Evolutionary conservation across 225 moss, liverwort and hornwort species (phyloP).

Genomic region (Pseudoscleropodium purum): DNA sequence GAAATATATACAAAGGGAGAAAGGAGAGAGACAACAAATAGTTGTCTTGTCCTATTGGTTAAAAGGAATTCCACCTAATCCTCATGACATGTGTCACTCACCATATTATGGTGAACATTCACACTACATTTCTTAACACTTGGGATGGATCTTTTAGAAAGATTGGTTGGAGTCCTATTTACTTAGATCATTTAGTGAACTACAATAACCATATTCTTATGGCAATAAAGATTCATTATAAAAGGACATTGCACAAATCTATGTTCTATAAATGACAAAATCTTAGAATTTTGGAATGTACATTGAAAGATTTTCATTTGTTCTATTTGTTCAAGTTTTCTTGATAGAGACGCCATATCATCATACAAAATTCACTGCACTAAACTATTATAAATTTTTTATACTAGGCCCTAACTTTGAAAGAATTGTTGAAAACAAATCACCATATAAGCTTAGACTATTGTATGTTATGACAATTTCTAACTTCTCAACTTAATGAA

Average conservation of each 20-base stretch:
- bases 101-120: too few relatives aligned
- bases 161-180: fast-evolving
- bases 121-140: too few relatives aligned
- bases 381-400: not conserved
- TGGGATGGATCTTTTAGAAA: not conserved
- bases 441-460: not conserved
- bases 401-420: not conserved
- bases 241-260: not conserved
- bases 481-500: not conserved
- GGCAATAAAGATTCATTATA: not conserved
- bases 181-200: fast-evolving
- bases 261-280: not conserved
- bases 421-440: not conserved
- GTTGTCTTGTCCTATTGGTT: too few relatives aligned
- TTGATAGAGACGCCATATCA: not conserved
- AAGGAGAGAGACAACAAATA: too few relatives aligned
- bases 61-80: too few relatives aligned
- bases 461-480: not conserved
- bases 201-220: not conserved
- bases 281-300: not conserved
- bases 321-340: not conserved
- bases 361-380: not conserved
- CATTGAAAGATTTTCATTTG: not conserved
- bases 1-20: too few relatives aligned
- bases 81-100: too few relatives aligned